Base-by-base conservation (phyloP, 306 rosid genomes). In the Comarum palustre region DNA sequence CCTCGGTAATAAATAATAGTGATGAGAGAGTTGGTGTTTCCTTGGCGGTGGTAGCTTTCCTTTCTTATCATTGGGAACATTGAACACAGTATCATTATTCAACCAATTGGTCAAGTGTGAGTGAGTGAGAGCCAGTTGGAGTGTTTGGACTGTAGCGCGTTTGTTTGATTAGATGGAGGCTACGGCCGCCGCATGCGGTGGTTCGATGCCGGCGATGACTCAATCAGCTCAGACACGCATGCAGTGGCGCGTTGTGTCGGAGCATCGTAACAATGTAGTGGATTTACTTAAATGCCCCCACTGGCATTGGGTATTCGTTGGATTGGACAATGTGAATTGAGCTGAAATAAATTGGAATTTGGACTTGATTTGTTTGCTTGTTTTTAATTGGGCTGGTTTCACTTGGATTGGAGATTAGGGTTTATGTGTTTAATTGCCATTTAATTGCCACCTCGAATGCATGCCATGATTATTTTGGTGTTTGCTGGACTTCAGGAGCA, bases 161-260 rank as follows among this genome's bases (percentile, higher is more conserved):
- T n/a, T n/a, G n/a, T n/a, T n/a, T n/a, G 68, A 63, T 77, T 84
- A 68, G 74, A 95, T 91, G 96, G 99, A 95, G 89, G 84, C 96
- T 72, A 68, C 97, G 80, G 90, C 89, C 72, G 48, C 82, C 48
- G 79, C 77, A 47, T 90, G 96, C 55, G 92, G 95, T 64, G 82
- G 84, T 70, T 77, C 97, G 68, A 78, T 88, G 74, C 72, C 93
- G 86, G 70, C 90, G 88, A 77, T 91, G 73, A 80, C 80, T 43
- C 76, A 82, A 2, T 82, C 54, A 1, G 84, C 81, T 16, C 80
- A 75, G 19, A 54, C 83, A 42, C 87, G 99, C 62, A 89, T 88
- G 55, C 93, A 89, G 81, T 88, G 97, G 96, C 93, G 96, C 13
- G 92, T 96, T 58, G 89, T 88, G 27, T 60, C 96, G 15, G 99